Evolutionary conservation across 495 filamentous ascomycete species (phyloP), one percentile per base, ranked within the genome.

Genomic region (Patellaria atrata): DNA sequence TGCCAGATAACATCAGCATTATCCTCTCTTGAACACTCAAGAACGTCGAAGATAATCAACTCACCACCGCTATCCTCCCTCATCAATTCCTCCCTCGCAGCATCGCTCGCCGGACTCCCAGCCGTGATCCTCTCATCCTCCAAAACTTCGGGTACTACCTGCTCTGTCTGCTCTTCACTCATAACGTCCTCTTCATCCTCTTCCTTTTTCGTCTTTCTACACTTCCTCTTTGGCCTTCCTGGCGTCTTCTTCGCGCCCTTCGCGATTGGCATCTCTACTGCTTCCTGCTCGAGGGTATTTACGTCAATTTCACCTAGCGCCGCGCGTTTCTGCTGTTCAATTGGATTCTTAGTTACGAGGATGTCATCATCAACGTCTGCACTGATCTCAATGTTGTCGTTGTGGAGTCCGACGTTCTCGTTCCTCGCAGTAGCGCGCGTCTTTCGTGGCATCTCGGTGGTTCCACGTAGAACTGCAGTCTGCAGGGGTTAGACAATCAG

Each of bases 291-390:
- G n/a, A n/a, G n/a, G n/a, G 35, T 27, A 40, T 51, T 51, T 19
- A 27, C 27, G 21, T 43, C 46, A 5, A 51, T 35, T 21, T 47
- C 47, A 37, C 39, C 40, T 30, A 51, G 38, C 30, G 47, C 43
- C 27, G 44, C 37, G 36, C 47, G 47, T 27, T 38, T 39, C 21
- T 38, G n/a, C n/a, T n/a, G n/a, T n/a, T n/a, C n/a, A n/a, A n/a
- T n/a, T n/a, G 23, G 23, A 9, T 26, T 26, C n/a, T n/a, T 9
- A n/a, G 9, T 9, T 26, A 9, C 9, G 23, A 26, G 23, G 9
- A 9, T 9, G 9, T 26, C 23, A n/a, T 26, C 14, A 8, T 8
- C 28, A 14, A 31, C 10, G 28, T 8, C 28, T 9, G 28, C 28
- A 14, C 8, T 14, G 28, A 14, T 14, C 10, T 31, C 28, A 14